Evolutionary conservation across 805 yeast genomes (phyloP), one percentile per base, ranked within the genome.

Genomic region (Candida namnaoensis): DNA sequence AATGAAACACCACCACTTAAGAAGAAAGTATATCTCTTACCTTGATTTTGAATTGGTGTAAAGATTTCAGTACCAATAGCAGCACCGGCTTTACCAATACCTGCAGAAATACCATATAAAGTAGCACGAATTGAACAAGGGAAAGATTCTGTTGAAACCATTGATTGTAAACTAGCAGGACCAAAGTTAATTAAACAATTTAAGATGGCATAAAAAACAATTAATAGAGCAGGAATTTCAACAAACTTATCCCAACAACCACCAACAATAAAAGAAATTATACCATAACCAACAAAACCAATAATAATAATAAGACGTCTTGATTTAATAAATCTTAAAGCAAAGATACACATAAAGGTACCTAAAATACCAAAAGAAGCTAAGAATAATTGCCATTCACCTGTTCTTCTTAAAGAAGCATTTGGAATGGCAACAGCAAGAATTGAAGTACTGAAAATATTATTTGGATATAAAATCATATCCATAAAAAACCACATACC

Each of bases 401-500:
- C 46, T 5, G 41, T 36, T 38, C 32, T 43, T 34, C 37, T 43
- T 24, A 45, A 7, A 4, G 48, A 47, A 4, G 56, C 46, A 5
- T 58, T 58, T 15, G 65, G 61, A 49, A 69, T 61, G 33, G 73
- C 70, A 38, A 63, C 62, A 25, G 68, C 45, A 38, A 74, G 66
- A 46, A 78, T 73, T 36, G 72, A 66, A 25, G 64, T 60, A 23
- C 76, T 68, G 60, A 76, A 76, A 27, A 80, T 70, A 62, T 80
- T 79, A 58, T 76, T 76, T 37, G 84, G 83, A 56, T 78, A 79
- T 45, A 78, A 72, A 50, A 76, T 79, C 45, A 79, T 76, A 61
- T 79, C 84, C 55, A 75, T 74, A 49, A 74, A 64, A 64, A 77
- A 79, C 85, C 84, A 79, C 50, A 76, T 65, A 33, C 68, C 69